Conservation (phyloP, 768 basidiomycete species). For the Russula virescens region DNA sequence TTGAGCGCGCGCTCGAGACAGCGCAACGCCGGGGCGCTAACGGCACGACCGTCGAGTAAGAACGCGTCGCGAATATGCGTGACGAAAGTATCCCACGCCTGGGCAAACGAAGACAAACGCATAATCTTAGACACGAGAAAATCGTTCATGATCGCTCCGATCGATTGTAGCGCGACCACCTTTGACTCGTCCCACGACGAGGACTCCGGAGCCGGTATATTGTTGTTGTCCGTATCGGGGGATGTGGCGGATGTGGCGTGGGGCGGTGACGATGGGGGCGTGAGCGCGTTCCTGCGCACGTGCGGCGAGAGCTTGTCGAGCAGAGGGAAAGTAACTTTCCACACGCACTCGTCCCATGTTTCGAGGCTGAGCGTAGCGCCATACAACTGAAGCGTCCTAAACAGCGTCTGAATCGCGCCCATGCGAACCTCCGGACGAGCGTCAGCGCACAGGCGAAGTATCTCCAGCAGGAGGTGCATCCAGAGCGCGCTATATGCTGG, state of each 20-base stretch:
- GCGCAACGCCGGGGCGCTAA: constrained; percentile 80
- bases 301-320: constrained; percentile 61
- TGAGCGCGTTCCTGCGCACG: constrained; percentile 37
- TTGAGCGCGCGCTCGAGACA: constrained; percentile 76
- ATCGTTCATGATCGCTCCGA: constrained; percentile 77
- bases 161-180: constrained; percentile 74
- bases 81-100: constrained; percentile 73
- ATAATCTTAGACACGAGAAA: constrained; percentile 74
- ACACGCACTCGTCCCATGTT: constrained; percentile 89
- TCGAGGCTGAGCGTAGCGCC: constrained; percentile 76
- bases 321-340: constrained; percentile 85
- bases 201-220: too few species aligned
- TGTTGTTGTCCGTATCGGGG: neutral
- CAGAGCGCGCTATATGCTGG: constrained; percentile 81
- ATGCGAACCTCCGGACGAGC: constrained; percentile 81
- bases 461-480: constrained; percentile 85
- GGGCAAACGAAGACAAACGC: constrained; percentile 59
- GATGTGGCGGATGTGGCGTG: constrained; percentile 23
- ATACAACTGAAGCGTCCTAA: constrained; percentile 90
- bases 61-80: constrained; percentile 66
- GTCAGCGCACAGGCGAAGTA: constrained; percentile 79
- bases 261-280: constrained; percentile 11
- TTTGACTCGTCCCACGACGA: constrained; percentile 86
- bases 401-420: constrained; percentile 92
- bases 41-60: constrained; percentile 51